These are phyloP conservation scores for Lathyrus sativus DNA, from an alignment of 306 rosid species.

Conservation along the genomic window DNA sequence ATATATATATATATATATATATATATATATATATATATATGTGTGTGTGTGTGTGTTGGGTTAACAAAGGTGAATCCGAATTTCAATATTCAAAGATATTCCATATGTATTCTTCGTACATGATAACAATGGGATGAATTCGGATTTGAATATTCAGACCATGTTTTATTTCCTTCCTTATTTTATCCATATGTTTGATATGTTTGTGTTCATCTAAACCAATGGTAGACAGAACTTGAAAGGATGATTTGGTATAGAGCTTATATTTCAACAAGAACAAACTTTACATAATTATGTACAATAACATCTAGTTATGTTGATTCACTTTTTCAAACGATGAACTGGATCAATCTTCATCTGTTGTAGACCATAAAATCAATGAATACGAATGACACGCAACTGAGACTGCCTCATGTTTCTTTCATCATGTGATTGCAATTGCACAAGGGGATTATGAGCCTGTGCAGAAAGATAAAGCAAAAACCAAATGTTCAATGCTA, in stretches of 20 bases:
- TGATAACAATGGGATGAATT: too few relatives aligned
- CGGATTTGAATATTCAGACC: too few relatives aligned
- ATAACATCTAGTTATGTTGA: not conserved
- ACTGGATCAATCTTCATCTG: conserved; percentile 6
- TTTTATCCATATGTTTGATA: too few relatives aligned
- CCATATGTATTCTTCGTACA: too few relatives aligned
- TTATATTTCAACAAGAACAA: not conserved
- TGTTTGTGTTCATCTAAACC: too few relatives aligned
- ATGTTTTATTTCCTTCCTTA: too few relatives aligned
- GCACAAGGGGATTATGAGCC: conserved; percentile 34
- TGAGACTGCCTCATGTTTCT: conserved; percentile 45
- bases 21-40: too few relatives aligned
- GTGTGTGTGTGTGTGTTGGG: too few relatives aligned
- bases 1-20: too few relatives aligned
- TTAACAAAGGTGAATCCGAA: too few relatives aligned
- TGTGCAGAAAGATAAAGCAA: conserved; percentile 7
- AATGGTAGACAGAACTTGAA: too few relatives aligned
- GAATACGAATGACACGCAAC: conserved; percentile 52
- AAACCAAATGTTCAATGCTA: not conserved
- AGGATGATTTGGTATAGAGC: not conserved
- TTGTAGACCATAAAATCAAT: conserved; percentile 20
- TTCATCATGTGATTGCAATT: conserved; percentile 44
- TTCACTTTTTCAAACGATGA: not conserved
- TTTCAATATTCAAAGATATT: too few relatives aligned
- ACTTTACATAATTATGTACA: not conserved